These are phyloP conservation scores for Colletotrichum agaves DNA, from an alignment of 2,329 filamentous ascomycete species.

Conservation along the genomic window DNA sequence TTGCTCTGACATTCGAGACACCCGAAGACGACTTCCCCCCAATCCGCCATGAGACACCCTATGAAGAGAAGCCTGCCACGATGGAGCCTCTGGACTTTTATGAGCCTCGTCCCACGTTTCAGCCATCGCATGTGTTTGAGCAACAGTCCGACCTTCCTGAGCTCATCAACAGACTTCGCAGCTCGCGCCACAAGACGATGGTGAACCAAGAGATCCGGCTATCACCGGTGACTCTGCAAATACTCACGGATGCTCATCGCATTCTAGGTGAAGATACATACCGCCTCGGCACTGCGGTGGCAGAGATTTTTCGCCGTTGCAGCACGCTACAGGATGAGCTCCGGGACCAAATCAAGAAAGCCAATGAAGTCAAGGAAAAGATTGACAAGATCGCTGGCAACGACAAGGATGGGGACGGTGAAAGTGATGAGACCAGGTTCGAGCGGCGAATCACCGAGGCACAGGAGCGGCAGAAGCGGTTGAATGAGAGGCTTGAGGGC, in stretches of 20 bases:
- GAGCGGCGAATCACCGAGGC: slow-evolving; percentile 67
- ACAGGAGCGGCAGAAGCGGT: slow-evolving; percentile 64
- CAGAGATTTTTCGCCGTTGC: slow-evolving; percentile 78
- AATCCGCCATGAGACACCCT: slow-evolving; percentile 55
- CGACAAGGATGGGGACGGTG: slow-evolving; percentile 61
- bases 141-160: slow-evolving; percentile 65
- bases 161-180: slow-evolving; percentile 66
- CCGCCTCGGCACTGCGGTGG: slow-evolving; percentile 73
- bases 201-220: slow-evolving; percentile 76
- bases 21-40: slow-evolving; percentile 63
- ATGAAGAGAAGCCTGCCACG: slow-evolving; percentile 54
- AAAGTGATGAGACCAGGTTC: slow-evolving; percentile 66
- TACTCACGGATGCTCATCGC: slow-evolving; percentile 79
- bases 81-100: slow-evolving; percentile 63
- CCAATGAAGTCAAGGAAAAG: slow-evolving; percentile 71
- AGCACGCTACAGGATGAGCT: slow-evolving; percentile 75
- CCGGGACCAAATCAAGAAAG: slow-evolving; percentile 72
- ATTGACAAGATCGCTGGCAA: slow-evolving; percentile 74
- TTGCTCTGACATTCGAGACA: slow-evolving; percentile 68
- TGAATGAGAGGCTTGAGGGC: slow-evolving; percentile 69
- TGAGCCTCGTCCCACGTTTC: slow-evolving; percentile 74
- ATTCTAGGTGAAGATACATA: slow-evolving; percentile 76
- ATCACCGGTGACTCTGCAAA: slow-evolving; percentile 75
- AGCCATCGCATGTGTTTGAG: slow-evolving; percentile 70
- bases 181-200: slow-evolving; percentile 68